phyloP scores from a whole-genome alignment of 2,329 filamentous ascomycete species.

The Claviceps arundinis region DNA sequence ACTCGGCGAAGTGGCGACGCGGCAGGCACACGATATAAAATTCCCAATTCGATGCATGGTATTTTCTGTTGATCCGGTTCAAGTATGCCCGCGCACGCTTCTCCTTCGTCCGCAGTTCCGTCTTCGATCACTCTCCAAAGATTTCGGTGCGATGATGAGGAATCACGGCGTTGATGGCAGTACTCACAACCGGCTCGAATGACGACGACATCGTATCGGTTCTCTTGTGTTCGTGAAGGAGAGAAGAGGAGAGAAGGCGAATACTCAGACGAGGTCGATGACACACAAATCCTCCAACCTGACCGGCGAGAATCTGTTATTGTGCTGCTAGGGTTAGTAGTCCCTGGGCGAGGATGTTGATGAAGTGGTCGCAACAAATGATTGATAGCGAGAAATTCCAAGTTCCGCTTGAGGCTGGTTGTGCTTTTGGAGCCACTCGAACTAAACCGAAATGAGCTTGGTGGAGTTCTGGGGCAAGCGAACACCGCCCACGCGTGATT shows the following conservation, averaged over 20 bases:
- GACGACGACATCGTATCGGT: constrained; percentile 46
- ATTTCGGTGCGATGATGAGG: constrained; percentile 5
- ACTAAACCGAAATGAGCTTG: constrained; percentile 22
- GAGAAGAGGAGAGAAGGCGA: constrained; percentile 18
- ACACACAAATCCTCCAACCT: constrained; percentile 25
- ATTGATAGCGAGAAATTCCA: constrained; percentile 27
- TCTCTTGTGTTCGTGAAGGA: constrained; percentile 18
- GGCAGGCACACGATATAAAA: constrained; percentile 2
- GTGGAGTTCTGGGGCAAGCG: constrained; percentile 20
- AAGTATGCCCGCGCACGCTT: constrained; percentile 4
- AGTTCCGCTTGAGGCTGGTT: constrained; percentile 25
- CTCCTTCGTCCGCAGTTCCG: constrained; percentile 1
- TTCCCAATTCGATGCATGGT: neutral
- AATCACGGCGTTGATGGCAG: neutral
- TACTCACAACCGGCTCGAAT: constrained; percentile 59
- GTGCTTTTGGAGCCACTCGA: constrained; percentile 22
- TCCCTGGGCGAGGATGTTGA: constrained; percentile 22
- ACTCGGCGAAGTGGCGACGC: neutral
- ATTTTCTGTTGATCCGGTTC: neutral
- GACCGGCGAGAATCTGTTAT: constrained; percentile 25
- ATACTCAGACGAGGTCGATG: constrained; percentile 21
- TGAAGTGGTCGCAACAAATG: constrained; percentile 27
- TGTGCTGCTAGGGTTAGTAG: constrained; percentile 30
- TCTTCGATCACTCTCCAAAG: constrained; percentile 1
- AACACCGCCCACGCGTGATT: constrained; percentile 18